Conservation (phyloP, 2,329 filamentous ascomycete genomes). For the Colletotrichum musae region DNA sequence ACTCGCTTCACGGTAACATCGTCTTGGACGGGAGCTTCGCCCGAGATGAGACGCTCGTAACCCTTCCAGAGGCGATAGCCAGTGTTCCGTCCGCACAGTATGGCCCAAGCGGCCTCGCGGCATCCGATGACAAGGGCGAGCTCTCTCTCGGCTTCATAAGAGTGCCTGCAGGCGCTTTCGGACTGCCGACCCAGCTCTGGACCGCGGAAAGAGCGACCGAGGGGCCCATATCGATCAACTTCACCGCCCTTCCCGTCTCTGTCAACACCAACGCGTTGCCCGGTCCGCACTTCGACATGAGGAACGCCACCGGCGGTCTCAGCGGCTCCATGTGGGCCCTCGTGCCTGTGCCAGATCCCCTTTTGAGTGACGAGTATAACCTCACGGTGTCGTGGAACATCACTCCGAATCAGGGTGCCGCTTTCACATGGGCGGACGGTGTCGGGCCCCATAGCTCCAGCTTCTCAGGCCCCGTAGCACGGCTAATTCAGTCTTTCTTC, state of each 20-base stretch:
- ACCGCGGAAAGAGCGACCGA: conserved; percentile 10
- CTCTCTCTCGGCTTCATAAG: conserved; percentile 26
- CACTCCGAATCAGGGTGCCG: background rate
- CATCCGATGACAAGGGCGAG: conserved; percentile 23
- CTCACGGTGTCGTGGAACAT: conserved; percentile 18
- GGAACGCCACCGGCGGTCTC: conserved; percentile 15
- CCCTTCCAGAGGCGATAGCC: conserved; percentile 14
- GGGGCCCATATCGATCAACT: conserved; percentile 7
- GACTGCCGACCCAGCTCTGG: conserved; percentile 6
- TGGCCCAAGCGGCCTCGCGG: background rate
- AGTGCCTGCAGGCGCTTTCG: background rate
- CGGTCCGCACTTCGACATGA: conserved; percentile 22
- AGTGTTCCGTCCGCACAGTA: conserved; percentile 13
- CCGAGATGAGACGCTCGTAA: conserved; percentile 5
- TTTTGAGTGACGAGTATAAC: background rate
- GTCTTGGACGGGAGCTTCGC: background rate
- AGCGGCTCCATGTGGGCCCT: conserved; percentile 27
- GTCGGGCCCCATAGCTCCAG: conserved; percentile 1
- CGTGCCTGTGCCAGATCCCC: conserved; percentile 4
- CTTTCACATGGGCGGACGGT: background rate
- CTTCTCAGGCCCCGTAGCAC: conserved; percentile 2
- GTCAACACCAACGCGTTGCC: conserved; percentile 11
- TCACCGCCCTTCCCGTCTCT: background rate
- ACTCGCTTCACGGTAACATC: conserved; percentile 7
- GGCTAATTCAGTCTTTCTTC: conserved; percentile 12